These are phyloP conservation scores for Eutreptiella sp. DNA, from an alignment of 208 protist genomes.

Conservation along the genomic window DNA sequence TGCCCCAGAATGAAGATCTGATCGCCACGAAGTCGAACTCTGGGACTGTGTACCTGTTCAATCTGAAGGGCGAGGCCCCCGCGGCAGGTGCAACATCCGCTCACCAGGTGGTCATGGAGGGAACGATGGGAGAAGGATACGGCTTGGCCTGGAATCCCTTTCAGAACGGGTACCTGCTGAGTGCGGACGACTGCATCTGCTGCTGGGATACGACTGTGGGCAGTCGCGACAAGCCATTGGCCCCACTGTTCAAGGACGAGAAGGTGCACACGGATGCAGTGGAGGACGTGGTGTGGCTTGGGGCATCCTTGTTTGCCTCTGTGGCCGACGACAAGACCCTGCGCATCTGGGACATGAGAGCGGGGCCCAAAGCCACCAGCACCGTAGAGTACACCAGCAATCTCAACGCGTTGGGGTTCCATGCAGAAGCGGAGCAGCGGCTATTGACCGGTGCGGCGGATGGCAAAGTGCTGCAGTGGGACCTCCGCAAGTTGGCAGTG, in stretches of 20 bases:
- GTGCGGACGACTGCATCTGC: too few species aligned
- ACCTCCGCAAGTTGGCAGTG: slow-evolving; percentile 60
- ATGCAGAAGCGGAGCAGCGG: slow-evolving; percentile 70
- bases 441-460: slow-evolving; percentile 65
- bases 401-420: slow-evolving; percentile 78
- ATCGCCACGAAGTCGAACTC: slow-evolving; percentile 74
- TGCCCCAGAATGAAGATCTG: slow-evolving; percentile 71
- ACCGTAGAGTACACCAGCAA: slow-evolving; percentile 53
- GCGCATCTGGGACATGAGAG: slow-evolving; percentile 49
- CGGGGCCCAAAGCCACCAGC: not conserved
- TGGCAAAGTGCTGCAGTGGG: slow-evolving; percentile 71
- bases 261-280: slow-evolving; percentile 40
- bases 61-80: too few species aligned
- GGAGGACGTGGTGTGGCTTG: slow-evolving; percentile 77
- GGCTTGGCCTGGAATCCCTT: not conserved
- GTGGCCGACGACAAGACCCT: slow-evolving; percentile 76
- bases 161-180: too few species aligned
- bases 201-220: too few species aligned
- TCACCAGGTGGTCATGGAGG: too few species aligned
- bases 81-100: too few species aligned
- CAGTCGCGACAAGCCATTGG: too few species aligned
- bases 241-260: too few species aligned
- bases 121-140: too few species aligned
- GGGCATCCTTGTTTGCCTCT: slow-evolving; percentile 56
- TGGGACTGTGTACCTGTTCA: slow-evolving; percentile 67